Base-by-base conservation (phyloP, 2,329 filamentous ascomycete species). In the Colletotrichum sublineola region DNA sequence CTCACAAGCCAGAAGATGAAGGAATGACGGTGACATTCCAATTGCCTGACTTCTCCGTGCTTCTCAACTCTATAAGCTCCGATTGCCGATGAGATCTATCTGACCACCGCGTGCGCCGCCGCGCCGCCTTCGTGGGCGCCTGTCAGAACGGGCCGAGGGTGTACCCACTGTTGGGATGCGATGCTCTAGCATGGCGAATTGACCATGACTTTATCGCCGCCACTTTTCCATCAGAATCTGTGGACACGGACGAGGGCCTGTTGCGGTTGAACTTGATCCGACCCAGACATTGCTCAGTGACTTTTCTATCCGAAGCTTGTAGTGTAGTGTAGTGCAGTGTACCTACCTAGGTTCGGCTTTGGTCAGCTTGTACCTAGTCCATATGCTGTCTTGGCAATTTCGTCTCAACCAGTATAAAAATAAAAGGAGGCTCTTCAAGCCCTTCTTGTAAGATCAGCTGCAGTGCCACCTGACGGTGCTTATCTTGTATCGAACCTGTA, bases 51-150 rank as follows among this genome's bases (percentile, higher is more conserved):
- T 3, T 46, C 42, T 40, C 66, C 40, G 44, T 58, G 53, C 38
- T 53, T 64, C 24, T n/a, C 33, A 8, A 46, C 58, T 67, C 57
- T 61, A 46, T 24, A 31, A 24, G 24, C 24, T 38, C 64, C 67
- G 68, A 72, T 72, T 68, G 64, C 68, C 68, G 72, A 72, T 65
- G 46, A 68, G 63, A 72, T 65, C 62, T 63, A 69, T 56, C 69
- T 69, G 46, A 69, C 60, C 60, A 42, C 55, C 7, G 29, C 38
- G 14, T 60, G 44, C 7, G 20, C 68, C 53, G 50, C 53, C 52
- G 68, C 65, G 65, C 57, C 24, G 60, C 8, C 18, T 44, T 44
- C 69, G 64, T 62, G 57, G 24, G 24, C 31, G 50, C 65, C 65
- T 60, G 68, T 68, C 65, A 68, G 33, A 57, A 71, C 36, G 36